These are phyloP conservation scores for Naegleria gruberi DNA, from an alignment of 208 protist species.

Conservation along the genomic window DNA sequence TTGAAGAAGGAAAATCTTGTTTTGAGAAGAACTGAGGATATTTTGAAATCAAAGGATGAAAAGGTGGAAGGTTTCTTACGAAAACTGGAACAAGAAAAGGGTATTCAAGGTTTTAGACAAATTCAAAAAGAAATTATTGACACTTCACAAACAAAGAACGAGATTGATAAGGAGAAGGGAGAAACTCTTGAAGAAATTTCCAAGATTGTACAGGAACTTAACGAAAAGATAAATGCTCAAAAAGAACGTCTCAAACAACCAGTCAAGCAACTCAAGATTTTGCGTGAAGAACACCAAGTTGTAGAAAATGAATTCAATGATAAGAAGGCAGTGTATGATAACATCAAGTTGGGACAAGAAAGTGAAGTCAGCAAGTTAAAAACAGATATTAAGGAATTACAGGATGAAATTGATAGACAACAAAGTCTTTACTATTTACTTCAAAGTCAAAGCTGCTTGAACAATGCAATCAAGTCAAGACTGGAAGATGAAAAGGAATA, in stretches of 20 bases:
- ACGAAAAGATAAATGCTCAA: background rate
- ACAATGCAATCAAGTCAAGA: background rate
- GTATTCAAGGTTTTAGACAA: conserved; percentile 7
- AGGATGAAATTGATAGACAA: background rate
- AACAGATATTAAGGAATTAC: background rate
- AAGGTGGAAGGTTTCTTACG: background rate
- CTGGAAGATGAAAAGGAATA: background rate
- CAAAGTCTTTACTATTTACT: conserved; percentile 8
- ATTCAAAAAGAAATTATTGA: background rate
- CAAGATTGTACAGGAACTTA: conserved; percentile 25
- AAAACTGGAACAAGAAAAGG: background rate
- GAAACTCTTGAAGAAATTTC: conserved; percentile 27
- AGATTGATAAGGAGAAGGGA: conserved; percentile 28
- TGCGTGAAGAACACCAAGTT: background rate
- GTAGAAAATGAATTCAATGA: background rate
- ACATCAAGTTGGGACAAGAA: background rate
- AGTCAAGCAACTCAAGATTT: background rate
- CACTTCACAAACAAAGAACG: background rate
- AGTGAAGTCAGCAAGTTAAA: background rate
- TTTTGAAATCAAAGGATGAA: conserved; percentile 19
- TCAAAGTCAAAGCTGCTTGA: background rate
- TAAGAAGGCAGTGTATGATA: conserved; percentile 21
- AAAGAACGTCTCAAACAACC: conserved; percentile 14
- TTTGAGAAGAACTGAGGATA: conserved; percentile 20
- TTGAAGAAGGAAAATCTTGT: conserved; percentile 3